Conservation (phyloP, 2,329 filamentous ascomycete species). For the Cryphonectria japonica region DNA sequence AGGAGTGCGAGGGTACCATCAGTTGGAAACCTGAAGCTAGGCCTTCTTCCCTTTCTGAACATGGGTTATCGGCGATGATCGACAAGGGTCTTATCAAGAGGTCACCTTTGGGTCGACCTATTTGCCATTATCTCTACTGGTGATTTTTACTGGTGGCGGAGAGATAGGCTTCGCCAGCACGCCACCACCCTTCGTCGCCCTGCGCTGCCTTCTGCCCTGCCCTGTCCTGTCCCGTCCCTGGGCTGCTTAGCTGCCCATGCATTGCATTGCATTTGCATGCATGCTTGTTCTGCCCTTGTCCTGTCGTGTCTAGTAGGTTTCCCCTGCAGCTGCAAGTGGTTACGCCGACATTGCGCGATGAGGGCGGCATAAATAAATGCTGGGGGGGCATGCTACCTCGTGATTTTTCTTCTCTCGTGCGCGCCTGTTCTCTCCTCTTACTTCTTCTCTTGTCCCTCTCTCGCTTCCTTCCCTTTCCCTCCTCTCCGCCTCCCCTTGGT, state of each 20-base stretch:
- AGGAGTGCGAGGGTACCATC: background rate
- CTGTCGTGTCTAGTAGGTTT: background rate
- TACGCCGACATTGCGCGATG: constrained; percentile 3
- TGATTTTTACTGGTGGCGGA: background rate
- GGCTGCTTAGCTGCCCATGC: background rate
- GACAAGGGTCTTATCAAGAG: constrained; percentile 6
- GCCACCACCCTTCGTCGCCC: background rate
- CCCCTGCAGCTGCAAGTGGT: constrained; percentile 1
- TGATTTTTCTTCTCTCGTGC: background rate
- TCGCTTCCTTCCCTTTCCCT: too few species aligned
- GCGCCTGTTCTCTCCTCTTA: background rate
- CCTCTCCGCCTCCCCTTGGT: background rate
- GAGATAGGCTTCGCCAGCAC: background rate
- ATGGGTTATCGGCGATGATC: background rate
- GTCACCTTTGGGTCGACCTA: background rate
- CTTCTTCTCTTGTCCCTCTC: background rate
- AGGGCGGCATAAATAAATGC: constrained; percentile 2
- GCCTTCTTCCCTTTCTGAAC: background rate
- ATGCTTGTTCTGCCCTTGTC: background rate
- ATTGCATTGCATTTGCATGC: background rate
- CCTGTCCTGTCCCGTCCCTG: background rate
- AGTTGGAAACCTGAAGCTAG: background rate
- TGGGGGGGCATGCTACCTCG: background rate
- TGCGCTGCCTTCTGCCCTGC: background rate
- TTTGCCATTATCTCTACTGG: background rate